Percentiles rank a stretch among this genome's conserved stretches.
phyloP scores from a whole-genome alignment of 2,329 filamentous ascomycete species.

The Thermothelomyces thermophilus region DNA sequence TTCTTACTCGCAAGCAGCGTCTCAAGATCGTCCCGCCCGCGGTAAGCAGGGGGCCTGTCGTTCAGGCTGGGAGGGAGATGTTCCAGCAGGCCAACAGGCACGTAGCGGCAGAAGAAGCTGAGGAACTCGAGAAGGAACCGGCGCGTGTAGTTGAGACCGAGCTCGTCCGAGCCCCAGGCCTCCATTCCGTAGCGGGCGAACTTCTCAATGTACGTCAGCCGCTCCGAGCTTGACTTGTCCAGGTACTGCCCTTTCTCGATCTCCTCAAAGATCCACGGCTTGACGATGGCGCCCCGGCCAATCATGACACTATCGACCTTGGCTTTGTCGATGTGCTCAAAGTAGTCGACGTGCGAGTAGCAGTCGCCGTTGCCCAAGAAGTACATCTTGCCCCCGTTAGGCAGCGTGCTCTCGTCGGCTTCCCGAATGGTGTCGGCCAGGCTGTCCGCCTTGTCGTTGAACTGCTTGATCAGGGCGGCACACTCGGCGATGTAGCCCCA shows the following conservation, averaged over 20 bases:
- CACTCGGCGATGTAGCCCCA: slow-evolving; percentile 94
- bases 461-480: slow-evolving; percentile 71
- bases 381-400: slow-evolving; percentile 68
- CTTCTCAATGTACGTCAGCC: slow-evolving; percentile 77
- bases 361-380: slow-evolving; percentile 97
- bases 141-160: slow-evolving; percentile 83
- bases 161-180: slow-evolving; percentile 92
- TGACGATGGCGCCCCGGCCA: slow-evolving; percentile 90
- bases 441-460: slow-evolving; percentile 62
- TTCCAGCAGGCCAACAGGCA: slow-evolving; percentile 83
- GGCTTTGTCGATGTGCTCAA: slow-evolving; percentile 65
- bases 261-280: slow-evolving; percentile 98
- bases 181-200: slow-evolving; percentile 88
- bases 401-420: slow-evolving; percentile 65
- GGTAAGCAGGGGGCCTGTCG: slow-evolving; percentile 79
- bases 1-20: slow-evolving; percentile 85
- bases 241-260: slow-evolving; percentile 88
- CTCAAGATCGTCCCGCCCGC: slow-evolving; percentile 83
- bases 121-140: slow-evolving; percentile 94
- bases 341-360: slow-evolving; percentile 87
- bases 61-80: slow-evolving; percentile 82
- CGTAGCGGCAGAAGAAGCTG: slow-evolving; percentile 86
- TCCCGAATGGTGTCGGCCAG: slow-evolving; percentile 71
- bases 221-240: slow-evolving; percentile 86
- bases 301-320: slow-evolving; percentile 94